phyloP scores from a whole-genome alignment of 192 early-diverging fungal genomes.

The Entomortierella chlamydospora region DNA sequence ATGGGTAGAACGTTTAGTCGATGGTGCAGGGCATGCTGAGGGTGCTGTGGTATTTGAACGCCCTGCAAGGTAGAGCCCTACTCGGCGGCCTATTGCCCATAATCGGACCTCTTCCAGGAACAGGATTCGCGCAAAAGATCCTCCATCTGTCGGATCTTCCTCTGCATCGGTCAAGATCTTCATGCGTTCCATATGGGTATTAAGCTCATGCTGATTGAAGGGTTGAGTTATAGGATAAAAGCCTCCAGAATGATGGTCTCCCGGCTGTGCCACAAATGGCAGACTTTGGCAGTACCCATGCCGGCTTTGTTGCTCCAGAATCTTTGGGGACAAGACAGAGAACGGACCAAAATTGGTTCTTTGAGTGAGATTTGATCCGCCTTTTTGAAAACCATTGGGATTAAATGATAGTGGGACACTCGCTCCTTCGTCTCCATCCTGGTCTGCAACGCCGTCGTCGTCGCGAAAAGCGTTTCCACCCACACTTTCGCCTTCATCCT shows the following conservation, averaged over 20 bases:
- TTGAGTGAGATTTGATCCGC: too few relatives aligned
- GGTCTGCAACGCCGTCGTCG: slow-evolving; percentile 1
- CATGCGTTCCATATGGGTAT: slow-evolving; percentile 32
- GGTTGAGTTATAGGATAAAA: background rate
- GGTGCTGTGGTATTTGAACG: background rate
- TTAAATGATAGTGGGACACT: background rate
- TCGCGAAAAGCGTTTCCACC: too few relatives aligned
- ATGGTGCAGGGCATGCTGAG: slow-evolving; percentile 5
- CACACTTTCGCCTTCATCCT: slow-evolving; percentile 11
- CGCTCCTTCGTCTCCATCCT: slow-evolving; percentile 2
- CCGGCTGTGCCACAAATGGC: background rate
- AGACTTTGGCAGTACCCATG: background rate
- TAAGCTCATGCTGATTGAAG: background rate
- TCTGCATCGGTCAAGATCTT: slow-evolving; percentile 14
- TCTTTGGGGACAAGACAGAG: slow-evolving; percentile 10
- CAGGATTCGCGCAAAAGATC: slow-evolving; percentile 17
- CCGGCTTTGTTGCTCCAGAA: slow-evolving; percentile 14
- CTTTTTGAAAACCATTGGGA: background rate
- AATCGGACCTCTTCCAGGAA: slow-evolving; percentile 38
- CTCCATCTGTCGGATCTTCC: slow-evolving; percentile 28
- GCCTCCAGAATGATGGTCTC: background rate
- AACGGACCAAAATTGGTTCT: background rate
- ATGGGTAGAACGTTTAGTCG: background rate
- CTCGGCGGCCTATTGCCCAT: slow-evolving; percentile 26
- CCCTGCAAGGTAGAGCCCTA: slow-evolving; percentile 15